Percentiles rank a stretch among this genome's conserved stretches.
phyloP scores from a whole-genome alignment of 2,329 filamentous ascomycete species.

The Colletotrichum filicis region DNA sequence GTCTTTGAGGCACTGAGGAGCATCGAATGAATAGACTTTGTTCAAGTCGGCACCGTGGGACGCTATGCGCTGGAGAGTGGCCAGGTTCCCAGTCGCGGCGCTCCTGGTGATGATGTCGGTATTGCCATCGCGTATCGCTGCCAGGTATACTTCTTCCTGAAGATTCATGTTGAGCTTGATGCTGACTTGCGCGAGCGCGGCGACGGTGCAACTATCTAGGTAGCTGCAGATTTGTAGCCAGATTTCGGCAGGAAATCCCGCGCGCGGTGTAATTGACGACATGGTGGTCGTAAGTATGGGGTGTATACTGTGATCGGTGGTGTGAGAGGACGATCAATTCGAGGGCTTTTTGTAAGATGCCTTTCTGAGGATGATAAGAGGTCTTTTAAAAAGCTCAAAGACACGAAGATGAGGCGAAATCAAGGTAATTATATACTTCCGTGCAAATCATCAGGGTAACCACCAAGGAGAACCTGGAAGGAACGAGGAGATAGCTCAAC shows the following conservation, averaged over 20 bases:
- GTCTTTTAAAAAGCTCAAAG: too few relatives aligned
- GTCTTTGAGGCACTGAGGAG: not conserved
- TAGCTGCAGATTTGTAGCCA: not conserved
- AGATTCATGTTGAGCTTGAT: not conserved
- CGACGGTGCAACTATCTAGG: fast-evolving
- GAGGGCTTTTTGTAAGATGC: too few relatives aligned
- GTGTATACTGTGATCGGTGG: not conserved
- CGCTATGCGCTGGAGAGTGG: not conserved
- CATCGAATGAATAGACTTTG: too few relatives aligned
- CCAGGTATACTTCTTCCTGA: not conserved
- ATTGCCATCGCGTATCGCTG: not conserved
- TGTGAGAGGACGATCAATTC: not conserved
- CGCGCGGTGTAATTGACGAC: too few relatives aligned
- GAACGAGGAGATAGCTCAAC: not conserved
- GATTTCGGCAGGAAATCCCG: not conserved
- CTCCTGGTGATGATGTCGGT: not conserved
- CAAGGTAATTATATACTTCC: not conserved
- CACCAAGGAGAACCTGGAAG: not conserved
- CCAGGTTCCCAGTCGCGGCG: not conserved
- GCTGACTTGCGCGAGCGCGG: not conserved
- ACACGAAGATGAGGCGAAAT: too few relatives aligned
- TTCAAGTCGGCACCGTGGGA: not conserved
- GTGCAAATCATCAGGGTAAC: not conserved
- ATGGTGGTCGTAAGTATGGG: too few relatives aligned
- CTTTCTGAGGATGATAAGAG: too few relatives aligned